Evolutionary conservation across 129 eudicot species (phyloP), one percentile per base, ranked within the genome.

Genomic region (Kitagawia praeruptora): DNA sequence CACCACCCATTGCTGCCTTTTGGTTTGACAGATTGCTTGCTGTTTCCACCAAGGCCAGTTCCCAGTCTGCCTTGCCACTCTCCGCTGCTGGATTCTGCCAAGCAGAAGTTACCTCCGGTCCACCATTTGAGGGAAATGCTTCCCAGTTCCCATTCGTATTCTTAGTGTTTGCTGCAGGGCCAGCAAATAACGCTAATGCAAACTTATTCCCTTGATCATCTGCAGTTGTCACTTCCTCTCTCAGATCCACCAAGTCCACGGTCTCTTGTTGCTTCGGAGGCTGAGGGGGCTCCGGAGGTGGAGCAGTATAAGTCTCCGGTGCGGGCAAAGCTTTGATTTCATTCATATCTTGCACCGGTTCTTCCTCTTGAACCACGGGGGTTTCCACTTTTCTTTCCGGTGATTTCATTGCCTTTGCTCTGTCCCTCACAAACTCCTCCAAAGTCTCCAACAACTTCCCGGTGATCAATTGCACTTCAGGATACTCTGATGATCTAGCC

Each of bases 401-500:
- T 44, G 79, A 81, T 64, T 64, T 81, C 76, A 63, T 9, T n/a
- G 44, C 25, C 48, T 80, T 75, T 19, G 77, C 42, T 31, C 46
- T 85, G 31, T 80, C 88, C 53, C 82, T 84, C 69, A 86, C 66
- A 48, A 81, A 85, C n/a, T 81, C 88, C 53, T 85, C 86, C 79
- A 88, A 16, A 6, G 86, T 70, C 12, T 77, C 85, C 48, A 88
- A 34, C 41, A 80, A 48, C 64, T 86, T 80, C 21, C 76, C 86
- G 0, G 86, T 83, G 8, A 88, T 77, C 44, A 73, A 58, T 58
- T 81, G 78, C 14, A 88, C 85, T 47, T 83, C 83, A 13, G 92
- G 92, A 63, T 81, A 88, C 78, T 85, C 92, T 0, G 86, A 86
- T 11, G 77, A 72, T 49, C 87, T 61, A 2, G 89, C 92, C 63